phyloP scores from a whole-genome alignment of 2,329 filamentous ascomycete genomes.

The Pseudogymnoascus sp. region DNA sequence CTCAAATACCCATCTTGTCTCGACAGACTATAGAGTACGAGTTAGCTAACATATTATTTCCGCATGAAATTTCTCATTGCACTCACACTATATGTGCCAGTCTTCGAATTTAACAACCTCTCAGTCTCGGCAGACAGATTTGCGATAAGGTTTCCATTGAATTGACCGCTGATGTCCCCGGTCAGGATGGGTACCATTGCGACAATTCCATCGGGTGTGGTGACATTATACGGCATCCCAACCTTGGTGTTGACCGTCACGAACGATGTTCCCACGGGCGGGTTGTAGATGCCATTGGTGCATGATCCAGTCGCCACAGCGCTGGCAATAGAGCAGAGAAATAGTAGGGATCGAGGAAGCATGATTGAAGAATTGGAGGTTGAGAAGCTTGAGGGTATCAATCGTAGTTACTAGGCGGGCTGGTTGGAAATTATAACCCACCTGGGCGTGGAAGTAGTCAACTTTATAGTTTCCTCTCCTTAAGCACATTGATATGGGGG shows the following conservation, averaged over 20 bases:
- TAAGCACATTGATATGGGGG: background rate
- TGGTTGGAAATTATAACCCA: background rate
- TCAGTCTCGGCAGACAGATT: slow-evolving; percentile 1
- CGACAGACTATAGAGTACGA: background rate
- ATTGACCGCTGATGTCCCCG: background rate
- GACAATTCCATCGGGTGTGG: background rate
- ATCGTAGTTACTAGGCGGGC: background rate
- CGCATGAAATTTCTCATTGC: background rate
- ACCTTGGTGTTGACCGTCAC: background rate
- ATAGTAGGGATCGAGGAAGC: background rate
- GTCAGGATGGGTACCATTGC: background rate
- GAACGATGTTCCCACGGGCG: background rate
- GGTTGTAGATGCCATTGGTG: background rate
- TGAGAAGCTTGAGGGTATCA: background rate
- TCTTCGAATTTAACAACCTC: background rate
- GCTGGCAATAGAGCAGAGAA: background rate
- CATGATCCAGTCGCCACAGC: background rate
- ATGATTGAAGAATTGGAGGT: background rate
- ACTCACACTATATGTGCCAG: background rate
- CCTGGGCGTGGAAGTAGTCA: background rate
- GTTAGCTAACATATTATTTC: background rate
- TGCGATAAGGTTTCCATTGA: background rate
- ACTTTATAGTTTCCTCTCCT: background rate
- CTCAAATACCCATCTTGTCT: background rate
- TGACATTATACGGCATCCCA: background rate